Conservation (phyloP, 768 basidiomycete species). For the Leucocoprinus leucothites region DNA sequence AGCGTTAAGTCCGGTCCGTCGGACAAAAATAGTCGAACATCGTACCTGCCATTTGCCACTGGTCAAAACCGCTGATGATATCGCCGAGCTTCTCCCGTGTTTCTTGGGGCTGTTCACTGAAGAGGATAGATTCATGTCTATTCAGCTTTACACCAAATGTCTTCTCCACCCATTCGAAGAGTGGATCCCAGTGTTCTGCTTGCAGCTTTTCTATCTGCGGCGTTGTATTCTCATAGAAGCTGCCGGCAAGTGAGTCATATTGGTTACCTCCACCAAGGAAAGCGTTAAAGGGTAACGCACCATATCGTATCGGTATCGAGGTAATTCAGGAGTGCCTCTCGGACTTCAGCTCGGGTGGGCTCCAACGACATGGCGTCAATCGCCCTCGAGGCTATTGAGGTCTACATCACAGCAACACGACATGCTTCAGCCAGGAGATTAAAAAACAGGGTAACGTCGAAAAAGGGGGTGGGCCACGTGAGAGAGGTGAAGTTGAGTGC, state of each 20-base stretch:
- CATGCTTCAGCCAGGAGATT: not conserved
- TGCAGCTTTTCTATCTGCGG: constrained; percentile 71
- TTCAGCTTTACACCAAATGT: constrained; percentile 66
- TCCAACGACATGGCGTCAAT: constrained; percentile 72
- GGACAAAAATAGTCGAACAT: constrained; percentile 12
- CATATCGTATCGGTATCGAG: constrained; percentile 94
- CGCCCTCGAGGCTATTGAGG: constrained; percentile 86
- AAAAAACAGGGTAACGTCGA: not conserved
- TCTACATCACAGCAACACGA: constrained; percentile 44
- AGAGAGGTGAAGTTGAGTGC: constrained; percentile 10
- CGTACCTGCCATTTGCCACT: constrained; percentile 89
- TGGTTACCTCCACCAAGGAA: not conserved
- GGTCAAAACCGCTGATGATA: constrained; percentile 62
- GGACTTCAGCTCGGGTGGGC: constrained; percentile 56
- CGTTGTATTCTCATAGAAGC: constrained; percentile 76
- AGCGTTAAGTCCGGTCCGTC: not conserved
- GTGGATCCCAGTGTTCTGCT: constrained; percentile 81
- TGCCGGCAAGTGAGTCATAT: constrained; percentile 42
- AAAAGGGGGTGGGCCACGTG: constrained; percentile 9
- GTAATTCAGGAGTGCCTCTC: constrained; percentile 71
- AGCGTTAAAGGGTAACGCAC: constrained; percentile 33
- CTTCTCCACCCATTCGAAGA: constrained; percentile 73
- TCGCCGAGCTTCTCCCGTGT: constrained; percentile 59
- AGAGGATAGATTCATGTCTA: constrained; percentile 69
- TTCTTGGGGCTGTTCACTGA: constrained; percentile 63